Evolutionary conservation across 2,329 filamentous ascomycete genomes (phyloP), one percentile per base, ranked within the genome.

Genomic region (Talaromyces albobiverticillius): DNA sequence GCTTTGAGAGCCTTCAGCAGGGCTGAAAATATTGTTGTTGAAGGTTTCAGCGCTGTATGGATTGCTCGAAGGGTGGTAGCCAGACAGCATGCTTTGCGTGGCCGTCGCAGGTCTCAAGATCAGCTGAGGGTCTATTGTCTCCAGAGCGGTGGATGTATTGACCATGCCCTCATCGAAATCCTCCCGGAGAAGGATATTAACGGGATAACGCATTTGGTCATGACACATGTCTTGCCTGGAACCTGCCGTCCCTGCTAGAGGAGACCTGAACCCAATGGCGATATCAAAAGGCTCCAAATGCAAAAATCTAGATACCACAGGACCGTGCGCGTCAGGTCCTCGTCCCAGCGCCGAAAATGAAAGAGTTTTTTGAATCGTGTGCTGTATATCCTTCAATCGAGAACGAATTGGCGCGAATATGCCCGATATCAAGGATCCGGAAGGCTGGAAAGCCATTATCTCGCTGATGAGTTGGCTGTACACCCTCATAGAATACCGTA

Each of bases 201-300:
- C 45, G 23, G 2, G 1, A 40, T 52, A 54, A 18, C 5, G 3
- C 3, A 25, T 11, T n/a, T 45, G 29, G 31, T 22, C 20, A 25
- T 43, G 49, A 7, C 40, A 13, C 6, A 23, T 41, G 2, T 25
- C 29, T 29, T 50, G 48, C 18, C 38, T 11, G 13, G 14, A 46
- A n/a, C 13, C 8, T 29, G 18, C 45, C 14, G 48, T 40, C n/a
- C 9, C 32, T 18, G 18, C 10, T 16, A 10, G 40, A 18, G 53
- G 16, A n/a, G 41, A 31, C 6, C 3, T 11, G 10, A 56, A 8
- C 26, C 42, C 46, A n/a, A 56, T 47, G 36, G 42, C n/a, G 23
- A 54, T 49, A 25, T 52, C 22, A 20, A 51, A 58, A 11, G 34
- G 25, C 6, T 3, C n/a, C 23, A 32, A 3, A n/a, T 59, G 57